phyloP scores from a whole-genome alignment of 805 yeast genomes.

The Hermanozyma aechmeae region DNA sequence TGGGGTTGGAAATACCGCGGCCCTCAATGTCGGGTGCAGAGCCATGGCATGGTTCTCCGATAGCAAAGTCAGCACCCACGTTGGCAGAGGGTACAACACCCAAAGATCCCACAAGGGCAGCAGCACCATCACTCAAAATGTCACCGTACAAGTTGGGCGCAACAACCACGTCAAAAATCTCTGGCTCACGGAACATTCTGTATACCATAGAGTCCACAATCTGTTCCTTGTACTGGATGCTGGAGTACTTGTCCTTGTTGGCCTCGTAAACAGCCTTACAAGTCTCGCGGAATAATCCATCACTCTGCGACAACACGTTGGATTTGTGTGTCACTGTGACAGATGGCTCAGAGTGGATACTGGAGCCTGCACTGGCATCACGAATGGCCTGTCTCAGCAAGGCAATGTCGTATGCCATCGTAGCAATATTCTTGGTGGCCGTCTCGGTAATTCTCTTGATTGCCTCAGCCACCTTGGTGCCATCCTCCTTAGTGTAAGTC shows the following conservation, averaged over 20 bases:
- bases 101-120: constrained; percentile 93
- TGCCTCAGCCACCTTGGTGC: constrained; percentile 91
- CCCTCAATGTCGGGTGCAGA: constrained; percentile 99
- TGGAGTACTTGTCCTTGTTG: constrained; percentile 46
- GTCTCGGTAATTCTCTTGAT: constrained; percentile 89
- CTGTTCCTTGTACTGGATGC: constrained; percentile 78
- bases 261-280: constrained; percentile 51
- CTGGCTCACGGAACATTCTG: constrained; percentile 97
- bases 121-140: constrained; percentile 94
- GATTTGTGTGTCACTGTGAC: constrained; percentile 95
- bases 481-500: constrained; percentile 64
- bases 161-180: constrained; percentile 93
- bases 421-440: constrained; percentile 81
- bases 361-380: constrained; percentile 36
- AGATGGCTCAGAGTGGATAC: constrained; percentile 41
- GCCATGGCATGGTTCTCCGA: constrained; percentile 99
- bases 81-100: constrained; percentile 98
- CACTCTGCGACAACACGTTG: constrained; percentile 84
- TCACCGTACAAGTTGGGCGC: constrained; percentile 99
- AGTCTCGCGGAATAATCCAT: constrained; percentile 93
- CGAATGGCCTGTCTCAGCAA: constrained; percentile 80
- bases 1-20: constrained; percentile 87
- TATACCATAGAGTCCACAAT: constrained; percentile 99
- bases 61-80: constrained; percentile 91
- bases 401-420: constrained; percentile 88